Conservation (phyloP, 106 monocot genomes). For the Allium fistulosum region DNA sequence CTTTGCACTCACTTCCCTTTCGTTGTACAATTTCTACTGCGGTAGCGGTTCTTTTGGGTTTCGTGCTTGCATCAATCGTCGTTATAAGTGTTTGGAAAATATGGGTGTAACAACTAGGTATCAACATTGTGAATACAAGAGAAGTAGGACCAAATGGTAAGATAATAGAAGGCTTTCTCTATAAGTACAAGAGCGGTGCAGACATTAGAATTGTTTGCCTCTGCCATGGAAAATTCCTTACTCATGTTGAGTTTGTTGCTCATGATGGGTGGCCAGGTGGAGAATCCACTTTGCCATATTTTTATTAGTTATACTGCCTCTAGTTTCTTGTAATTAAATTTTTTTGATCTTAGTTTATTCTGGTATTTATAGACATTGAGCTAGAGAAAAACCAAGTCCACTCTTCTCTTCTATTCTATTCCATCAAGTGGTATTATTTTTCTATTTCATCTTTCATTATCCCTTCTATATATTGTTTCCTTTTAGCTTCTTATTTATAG, state of each 20-base stretch:
- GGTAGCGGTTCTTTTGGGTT: too few species aligned
- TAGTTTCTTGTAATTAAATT: not conserved
- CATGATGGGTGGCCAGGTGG: slow-evolving; percentile 34
- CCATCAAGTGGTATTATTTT: not conserved
- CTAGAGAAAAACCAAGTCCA: too few species aligned
- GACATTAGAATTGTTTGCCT: slow-evolving; percentile 37
- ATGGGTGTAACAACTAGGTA: too few species aligned
- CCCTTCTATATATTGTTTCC: too few species aligned
- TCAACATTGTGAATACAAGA: slow-evolving; percentile 10
- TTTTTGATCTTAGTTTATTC: too few species aligned
- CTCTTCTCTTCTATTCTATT: not conserved
- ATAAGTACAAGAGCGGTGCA: slow-evolving; percentile 27
- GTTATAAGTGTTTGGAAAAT: too few species aligned
- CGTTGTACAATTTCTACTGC: too few species aligned
- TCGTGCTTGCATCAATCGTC: too few species aligned
- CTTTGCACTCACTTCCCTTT: too few species aligned
- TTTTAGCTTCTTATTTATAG: too few species aligned
- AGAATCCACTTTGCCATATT: slow-evolving; percentile 34
- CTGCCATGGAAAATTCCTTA: slow-evolving; percentile 37
- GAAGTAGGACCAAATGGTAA: slow-evolving; percentile 30
- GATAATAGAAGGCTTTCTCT: slow-evolving; percentile 39
- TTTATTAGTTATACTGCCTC: slow-evolving; percentile 13
- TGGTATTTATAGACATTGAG: too few species aligned
- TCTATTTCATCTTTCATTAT: not conserved
- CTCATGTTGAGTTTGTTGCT: slow-evolving; percentile 37